Base-by-base conservation (phyloP, 768 basidiomycete genomes). In the Mycena leptocephala region DNA sequence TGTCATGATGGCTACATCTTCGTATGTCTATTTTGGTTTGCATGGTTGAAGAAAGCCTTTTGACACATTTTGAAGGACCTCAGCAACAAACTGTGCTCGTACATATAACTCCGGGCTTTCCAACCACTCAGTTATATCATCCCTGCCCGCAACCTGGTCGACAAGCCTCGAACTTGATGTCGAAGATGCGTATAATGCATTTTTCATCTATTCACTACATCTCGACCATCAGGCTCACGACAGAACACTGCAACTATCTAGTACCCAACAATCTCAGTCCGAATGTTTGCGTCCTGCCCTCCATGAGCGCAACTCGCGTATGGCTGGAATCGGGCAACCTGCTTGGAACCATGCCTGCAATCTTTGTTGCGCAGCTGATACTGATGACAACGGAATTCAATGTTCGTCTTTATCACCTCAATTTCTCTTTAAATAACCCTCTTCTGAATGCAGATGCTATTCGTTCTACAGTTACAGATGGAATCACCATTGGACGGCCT, bases 401-500 rank as follows among this genome's bases (percentile, higher is more conserved):
- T n/a, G n/a, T n/a, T n/a, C n/a, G n/a, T n/a, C n/a, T n/a, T n/a
- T n/a, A n/a, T n/a, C n/a, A n/a, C n/a, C n/a, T n/a, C n/a, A n/a
- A n/a, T n/a, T n/a, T n/a, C n/a, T n/a, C n/a, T n/a, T n/a, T n/a
- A n/a, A n/a, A n/a, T n/a, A n/a, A n/a, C n/a, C n/a, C n/a, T n/a
- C n/a, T n/a, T n/a, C n/a, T n/a, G n/a, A n/a, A n/a, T n/a, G 46
- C 46, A 81, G 74, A 43, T 18, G 30, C 63, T 18, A 16, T 79
- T 33, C 75, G 76, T 22, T 70, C 81, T 8, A 74, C 71, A 2
- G 81, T 84, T 16, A 81, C 79, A 0, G 82, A 84, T 68, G 82
- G 83, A 3, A 76, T 84, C 30, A 72, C 79, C 16, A 78, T 84
- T 8, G 83, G 82, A 1, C 80, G 79, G 64, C 82, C 81, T 1